Evolutionary conservation across 2,329 filamentous ascomycete genomes (phyloP).

Genomic region (Fusarium proliferatum): DNA sequence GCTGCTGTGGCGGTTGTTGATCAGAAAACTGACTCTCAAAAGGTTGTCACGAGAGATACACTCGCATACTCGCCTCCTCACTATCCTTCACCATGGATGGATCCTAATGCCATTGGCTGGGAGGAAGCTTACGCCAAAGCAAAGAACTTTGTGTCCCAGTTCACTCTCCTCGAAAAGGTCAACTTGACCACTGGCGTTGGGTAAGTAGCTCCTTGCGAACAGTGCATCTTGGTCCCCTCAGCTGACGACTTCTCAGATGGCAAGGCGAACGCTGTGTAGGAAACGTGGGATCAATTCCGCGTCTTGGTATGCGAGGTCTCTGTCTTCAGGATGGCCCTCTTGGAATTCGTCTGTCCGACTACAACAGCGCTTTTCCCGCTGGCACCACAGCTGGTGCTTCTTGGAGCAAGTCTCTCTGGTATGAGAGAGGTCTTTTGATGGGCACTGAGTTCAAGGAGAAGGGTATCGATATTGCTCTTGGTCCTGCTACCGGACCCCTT

Average conservation of each 20-base stretch:
- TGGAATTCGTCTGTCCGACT: slow-evolving; percentile 81
- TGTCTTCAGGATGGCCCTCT: slow-evolving; percentile 90
- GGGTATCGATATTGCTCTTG: slow-evolving; percentile 78
- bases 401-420: slow-evolving; percentile 78
- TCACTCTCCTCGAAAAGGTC: slow-evolving; percentile 90
- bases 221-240: neutral
- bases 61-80: slow-evolving; percentile 65
- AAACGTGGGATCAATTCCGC: slow-evolving; percentile 76
- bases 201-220: slow-evolving; percentile 57
- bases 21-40: slow-evolving; percentile 39
- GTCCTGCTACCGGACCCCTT: slow-evolving; percentile 59
- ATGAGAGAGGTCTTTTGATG: slow-evolving; percentile 59
- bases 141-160: slow-evolving; percentile 80
- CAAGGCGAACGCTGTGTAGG: slow-evolving; percentile 79
- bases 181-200: slow-evolving; percentile 93
- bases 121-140: slow-evolving; percentile 80
- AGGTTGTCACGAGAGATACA: slow-evolving; percentile 31
- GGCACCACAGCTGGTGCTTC: slow-evolving; percentile 86
- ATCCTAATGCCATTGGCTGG: slow-evolving; percentile 78
- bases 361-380: slow-evolving; percentile 82
- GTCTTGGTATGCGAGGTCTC: slow-evolving; percentile 76
- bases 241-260: slow-evolving; percentile 46
- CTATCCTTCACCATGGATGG: slow-evolving; percentile 91
- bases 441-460: slow-evolving; percentile 76
- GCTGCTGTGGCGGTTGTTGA: slow-evolving; percentile 6